Base-by-base conservation (phyloP, 352 stramenopile genomes). In the Phytophthora pluvialis region DNA sequence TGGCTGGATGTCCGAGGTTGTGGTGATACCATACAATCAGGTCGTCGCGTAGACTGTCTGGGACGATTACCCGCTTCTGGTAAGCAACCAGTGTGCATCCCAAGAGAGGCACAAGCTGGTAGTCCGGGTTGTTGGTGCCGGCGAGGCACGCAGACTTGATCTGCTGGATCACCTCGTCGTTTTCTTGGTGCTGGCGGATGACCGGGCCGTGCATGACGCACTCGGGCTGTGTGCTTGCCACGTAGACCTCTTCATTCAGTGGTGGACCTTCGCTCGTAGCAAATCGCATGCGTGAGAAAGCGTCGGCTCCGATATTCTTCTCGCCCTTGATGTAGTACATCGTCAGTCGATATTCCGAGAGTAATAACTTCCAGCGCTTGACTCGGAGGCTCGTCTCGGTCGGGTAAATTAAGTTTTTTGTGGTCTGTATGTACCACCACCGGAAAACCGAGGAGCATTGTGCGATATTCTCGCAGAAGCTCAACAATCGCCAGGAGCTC, bases 61-160 rank as follows among this genome's bases (percentile, higher is more conserved):
- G 43, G 1, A 47, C 43, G 25, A 64, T 45, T 15, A 64, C 46
- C 3, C 44, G 45, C 28, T 51, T 50, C 11, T 56, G 4, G 38
- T 54, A 35, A 1, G 36, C 31, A 11, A 54, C 32, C 1, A 54
- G 42, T 5, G 43, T 54, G 9, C n/a, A 40, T 21, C 53, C 53
- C 0, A 60, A 31, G 3, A 61, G 53, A 8, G 53, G 0, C 32
- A 61, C 11, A n/a, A 52, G 42, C 53, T 60, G 25, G 25, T 60
- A 60, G 53, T 61, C 53, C 6, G 53, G 53, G 10, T 61, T 61
- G 28, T 61, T 61, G n/a, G n/a, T 35, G 29, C 40, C 53, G 2
- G 31, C 32, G 16, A 61, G 53, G 40, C 53, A 61, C 1, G 25
- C 16, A 21, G 33, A 33, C n/a, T 49, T 50, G 36, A 49, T 50